These are phyloP conservation scores for Arthromyces matolae DNA, from an alignment of 768 basidiomycete species.

Conservation along the genomic window DNA sequence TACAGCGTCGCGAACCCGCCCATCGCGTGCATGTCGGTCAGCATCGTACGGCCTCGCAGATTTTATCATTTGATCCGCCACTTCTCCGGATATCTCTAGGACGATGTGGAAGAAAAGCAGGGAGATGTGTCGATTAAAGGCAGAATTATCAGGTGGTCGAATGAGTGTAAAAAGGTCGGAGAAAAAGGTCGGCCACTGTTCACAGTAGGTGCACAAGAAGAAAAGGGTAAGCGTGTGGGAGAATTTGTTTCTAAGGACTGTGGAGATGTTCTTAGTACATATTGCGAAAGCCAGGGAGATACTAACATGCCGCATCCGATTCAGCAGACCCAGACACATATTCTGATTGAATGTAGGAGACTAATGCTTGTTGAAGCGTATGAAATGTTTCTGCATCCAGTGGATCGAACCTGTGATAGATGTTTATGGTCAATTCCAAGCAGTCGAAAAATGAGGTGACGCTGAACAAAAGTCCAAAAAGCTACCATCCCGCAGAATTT, in stretches of 20 bases:
- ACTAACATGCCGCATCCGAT: slow-evolving; percentile 75
- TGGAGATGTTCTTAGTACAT: not conserved
- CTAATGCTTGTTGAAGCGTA: slow-evolving; percentile 69
- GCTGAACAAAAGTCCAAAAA: no score
- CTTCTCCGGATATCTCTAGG: slow-evolving; percentile 93
- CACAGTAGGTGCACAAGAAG: slow-evolving; percentile 83
- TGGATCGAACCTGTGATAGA: slow-evolving; percentile 49
- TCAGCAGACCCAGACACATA: slow-evolving; percentile 86
- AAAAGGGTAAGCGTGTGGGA: slow-evolving; percentile 86
- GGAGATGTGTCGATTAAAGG: slow-evolving; percentile 81
- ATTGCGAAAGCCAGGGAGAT: slow-evolving; percentile 2
- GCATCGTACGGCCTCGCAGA: slow-evolving; percentile 71
- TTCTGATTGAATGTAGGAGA: slow-evolving; percentile 84
- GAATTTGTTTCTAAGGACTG: slow-evolving; percentile 93
- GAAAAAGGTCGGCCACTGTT: slow-evolving; percentile 87
- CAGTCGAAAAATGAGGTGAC: no score
- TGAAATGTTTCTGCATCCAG: slow-evolving; percentile 69
- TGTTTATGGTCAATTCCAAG: slow-evolving; percentile 2
- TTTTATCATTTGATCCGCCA: slow-evolving; percentile 94
- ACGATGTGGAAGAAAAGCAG: slow-evolving; percentile 89
- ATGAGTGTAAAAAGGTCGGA: slow-evolving; percentile 72
- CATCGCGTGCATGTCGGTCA: slow-evolving; percentile 77
- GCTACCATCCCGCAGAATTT: not conserved
- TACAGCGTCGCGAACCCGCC: slow-evolving; percentile 82
- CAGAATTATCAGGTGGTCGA: slow-evolving; percentile 53